Base-by-base conservation (phyloP, 176 grass and related monocot genomes). In the Cymbopogon citratus region DNA sequence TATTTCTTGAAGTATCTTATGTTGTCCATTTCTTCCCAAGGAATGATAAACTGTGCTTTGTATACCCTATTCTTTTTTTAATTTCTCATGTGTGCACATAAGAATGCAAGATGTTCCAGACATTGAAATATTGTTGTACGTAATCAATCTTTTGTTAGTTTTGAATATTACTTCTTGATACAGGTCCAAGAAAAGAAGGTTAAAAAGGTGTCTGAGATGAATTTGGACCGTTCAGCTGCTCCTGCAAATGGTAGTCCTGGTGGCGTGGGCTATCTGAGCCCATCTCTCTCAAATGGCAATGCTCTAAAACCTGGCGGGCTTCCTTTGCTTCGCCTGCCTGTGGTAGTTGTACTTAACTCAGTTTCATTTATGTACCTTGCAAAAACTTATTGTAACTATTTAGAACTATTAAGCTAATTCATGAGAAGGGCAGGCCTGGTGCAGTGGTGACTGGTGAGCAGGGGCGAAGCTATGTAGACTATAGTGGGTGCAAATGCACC, bases 121-220 rank as follows among this genome's bases (percentile, higher is more conserved):
- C 23, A 62, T 62, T 36, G 15, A 27, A n/a, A 65, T 61, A 63
- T 49, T 71, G 46, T 70, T 64, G 21, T 71, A 43, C 12, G 39
- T 73, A 73, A 24, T 79, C 19, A 69, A 69, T 31, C 31, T 75
- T 80, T 63, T 84, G 19, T 69, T 86, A 41, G 43, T 62, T 38
- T 83, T 48, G n/a, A 70, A 43, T 24, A 71, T 76, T 81, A 44
- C 41, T 82, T 28, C 45, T 15, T 60, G 39, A 79, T 73, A 19
- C 83, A 99, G 97, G 97, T 96, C 66, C 97, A 96, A 91, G 97
- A 99, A 87, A 99, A 96, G 83, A 99, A 99, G 83, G 77, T 99
- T 28, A 99, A 99, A 73, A 95, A 91, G 77, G 79, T 99, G 49
- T 86, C 83, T 27, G 89, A 93, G 83, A 92, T 90, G 89, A 99